Base-by-base conservation (phyloP, 768 basidiomycete species). In the Xerocomus brunneocitrinus region DNA sequence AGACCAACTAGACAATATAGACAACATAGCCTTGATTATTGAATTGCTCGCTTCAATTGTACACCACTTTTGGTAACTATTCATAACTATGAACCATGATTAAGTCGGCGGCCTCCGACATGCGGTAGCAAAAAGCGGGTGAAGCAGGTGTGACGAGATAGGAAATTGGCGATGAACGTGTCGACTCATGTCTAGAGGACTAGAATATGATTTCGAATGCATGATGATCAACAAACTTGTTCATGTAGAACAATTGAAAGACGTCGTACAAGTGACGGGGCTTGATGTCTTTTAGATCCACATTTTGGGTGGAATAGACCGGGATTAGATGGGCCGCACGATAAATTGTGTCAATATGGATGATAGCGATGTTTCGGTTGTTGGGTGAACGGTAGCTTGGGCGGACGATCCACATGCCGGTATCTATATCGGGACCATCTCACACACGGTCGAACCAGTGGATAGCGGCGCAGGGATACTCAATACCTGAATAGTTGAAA, bases 341-440 rank as follows among this genome's bases (percentile, higher is more conserved):
- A 13, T 10, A 22, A 3, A 41, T 41, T 10, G 22, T 25, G 22
- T 41, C 42, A 14, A 14, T 3, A 28, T 43, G 42, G 9, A 46
- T 46, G 10, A 46, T 9, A 10, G 30, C 16, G 3, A 45, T 3
- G 10, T 45, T 45, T 12, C 4, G 43, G 8, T 2, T 16, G 5
- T 9, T n/a, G 30, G 8, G 7, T 16, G 14, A 1, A 8, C 3
- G 30, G 14, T 8, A n/a, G 2, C 13, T 8, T n/a, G 63, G 68
- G 25, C 47, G 32, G 1, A 67, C 64, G 7, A 65, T 46, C 69
- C 69, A 71, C 63, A 70, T 64, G 0, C 69, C 63, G 0, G 60
- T 71, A 8, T 53, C 57, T 22, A 49, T 12, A 49, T 68, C 62
- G 3, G 68, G 68, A 0, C 31, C n/a, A 10, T 67, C 52, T 4